Base-by-base conservation (phyloP, 768 basidiomycete genomes). In the Boletus reticulatus region DNA sequence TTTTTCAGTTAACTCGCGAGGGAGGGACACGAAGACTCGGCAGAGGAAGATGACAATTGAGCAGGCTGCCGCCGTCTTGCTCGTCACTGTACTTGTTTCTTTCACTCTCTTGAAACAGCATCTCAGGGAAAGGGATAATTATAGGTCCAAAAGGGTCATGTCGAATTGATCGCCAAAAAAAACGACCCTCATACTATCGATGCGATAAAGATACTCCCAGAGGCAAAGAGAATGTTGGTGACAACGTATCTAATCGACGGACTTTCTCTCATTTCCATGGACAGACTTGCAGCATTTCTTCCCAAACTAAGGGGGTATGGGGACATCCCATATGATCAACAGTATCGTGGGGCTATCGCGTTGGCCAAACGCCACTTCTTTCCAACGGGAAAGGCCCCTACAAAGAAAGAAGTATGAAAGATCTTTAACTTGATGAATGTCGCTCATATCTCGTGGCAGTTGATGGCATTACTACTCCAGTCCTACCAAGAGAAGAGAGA, bases 251-350 rank as follows among this genome's bases (percentile, higher is more conserved):
- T 48, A 10, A 17, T 22, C 10, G 4, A 6, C n/a, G 22, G 27
- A 31, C 42, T 41, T 2, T 24, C 45, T 24, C 45, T 62, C 16
- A 57, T 48, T 32, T 24, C 6, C 9, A 9, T 39, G 41, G 19
- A 53, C 48, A 69, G 68, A 52, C 64, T 70, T 16, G 58, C 64
- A 11, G 47, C 60, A 6, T 68, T 70, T 41, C 62, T 69, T 49
- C 68, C 66, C 2, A 70, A 70, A 37, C 39, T 69, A 29, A 61
- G 66, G 44, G 69, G 66, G 31, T 70, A 66, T 14, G 68, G 67
- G 9, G 55, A 70, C 36, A 58, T 70, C 3, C 62, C 66, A 8
- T 68, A 68, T 13, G 60, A 62, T 14, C 51, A 58, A 43, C 59
- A 70, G 43, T 69, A 69, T 34, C 66, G 62, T 36, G 68, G 64